Percentiles rank a stretch among this genome's conserved stretches.
phyloP scores from a whole-genome alignment of 257 asterid genomes.

The Solanum rostratum region DNA sequence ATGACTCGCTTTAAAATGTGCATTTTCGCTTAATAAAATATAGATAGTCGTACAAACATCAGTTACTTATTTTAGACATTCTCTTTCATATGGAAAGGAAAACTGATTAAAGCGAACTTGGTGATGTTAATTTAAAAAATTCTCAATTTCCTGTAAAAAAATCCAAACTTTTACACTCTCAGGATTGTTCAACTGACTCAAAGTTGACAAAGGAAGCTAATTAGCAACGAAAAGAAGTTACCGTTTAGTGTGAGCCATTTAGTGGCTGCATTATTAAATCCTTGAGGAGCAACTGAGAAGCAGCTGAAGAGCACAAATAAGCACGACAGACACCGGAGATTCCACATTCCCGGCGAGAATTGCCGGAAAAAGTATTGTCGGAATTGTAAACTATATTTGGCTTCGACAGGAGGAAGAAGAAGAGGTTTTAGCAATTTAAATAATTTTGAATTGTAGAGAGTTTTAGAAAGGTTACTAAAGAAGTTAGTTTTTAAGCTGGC shows the following conservation, averaged over 20 bases:
- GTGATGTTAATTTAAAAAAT: not conserved
- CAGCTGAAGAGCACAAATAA: slow-evolving; percentile 20
- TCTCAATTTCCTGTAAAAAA: not conserved
- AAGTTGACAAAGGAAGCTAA: not conserved
- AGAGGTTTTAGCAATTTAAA: not conserved
- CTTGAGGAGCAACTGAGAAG: slow-evolving; percentile 40
- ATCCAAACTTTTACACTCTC: not conserved
- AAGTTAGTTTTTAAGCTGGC: not conserved
- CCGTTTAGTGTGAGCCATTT: slow-evolving; percentile 71
- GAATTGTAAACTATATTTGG: not conserved
- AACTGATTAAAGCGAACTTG: not conserved
- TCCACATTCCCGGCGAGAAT: slow-evolving; percentile 45
- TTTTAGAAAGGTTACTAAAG: not conserved
- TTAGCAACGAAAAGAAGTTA: slow-evolving; percentile 1
- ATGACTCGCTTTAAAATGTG: no score
- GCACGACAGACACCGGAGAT: slow-evolving; percentile 22
- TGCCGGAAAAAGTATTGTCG: not conserved
- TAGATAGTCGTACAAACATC: no score
- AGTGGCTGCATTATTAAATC: slow-evolving; percentile 19
- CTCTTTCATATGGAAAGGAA: no score
- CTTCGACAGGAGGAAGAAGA: not conserved
- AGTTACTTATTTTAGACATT: no score
- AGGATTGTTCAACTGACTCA: not conserved
- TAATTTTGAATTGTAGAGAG: not conserved
- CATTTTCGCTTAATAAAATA: no score